These are phyloP conservation scores for Ophiosphaerella korrae DNA, from an alignment of 2,329 filamentous ascomycete genomes.

Conservation along the genomic window DNA sequence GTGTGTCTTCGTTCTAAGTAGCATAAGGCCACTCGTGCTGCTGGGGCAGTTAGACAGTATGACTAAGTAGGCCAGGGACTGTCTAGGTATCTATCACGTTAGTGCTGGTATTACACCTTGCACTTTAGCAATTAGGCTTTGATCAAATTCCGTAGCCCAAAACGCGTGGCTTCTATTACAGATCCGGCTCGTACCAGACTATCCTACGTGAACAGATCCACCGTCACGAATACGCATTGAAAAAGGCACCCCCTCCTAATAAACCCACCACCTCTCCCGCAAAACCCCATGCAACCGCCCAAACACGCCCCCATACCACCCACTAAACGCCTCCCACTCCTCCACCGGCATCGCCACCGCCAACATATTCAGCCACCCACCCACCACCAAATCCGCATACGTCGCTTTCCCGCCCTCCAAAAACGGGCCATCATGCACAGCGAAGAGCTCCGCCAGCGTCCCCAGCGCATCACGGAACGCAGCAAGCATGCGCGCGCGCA, in stretches of 20 bases:
- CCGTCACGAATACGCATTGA: too few relatives aligned
- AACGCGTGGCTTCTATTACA: too few relatives aligned
- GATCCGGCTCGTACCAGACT: too few relatives aligned
- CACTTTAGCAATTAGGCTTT: too few relatives aligned
- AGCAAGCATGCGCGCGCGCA: constrained; percentile 44
- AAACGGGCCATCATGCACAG: constrained; percentile 50
- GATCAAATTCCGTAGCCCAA: too few relatives aligned
- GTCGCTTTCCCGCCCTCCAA: constrained; percentile 52
- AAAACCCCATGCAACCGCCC: constrained; percentile 56
- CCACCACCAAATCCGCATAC: constrained; percentile 64
- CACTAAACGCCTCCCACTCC: constrained; percentile 56
- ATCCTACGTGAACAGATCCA: too few relatives aligned
- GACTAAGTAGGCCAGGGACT: too few relatives aligned
- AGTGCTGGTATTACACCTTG: too few relatives aligned
- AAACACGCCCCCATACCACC: constrained; percentile 60
- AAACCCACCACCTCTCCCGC: constrained; percentile 28
- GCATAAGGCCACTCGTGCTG: too few relatives aligned
- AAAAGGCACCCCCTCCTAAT: background rate
- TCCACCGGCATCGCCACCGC: constrained; percentile 44
- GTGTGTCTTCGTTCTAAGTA: too few relatives aligned
- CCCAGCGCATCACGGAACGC: constrained; percentile 52
- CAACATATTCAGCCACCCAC: constrained; percentile 61
- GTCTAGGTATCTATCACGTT: too few relatives aligned
- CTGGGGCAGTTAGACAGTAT: too few relatives aligned
- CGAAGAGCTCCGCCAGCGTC: constrained; percentile 51